Percentiles rank a stretch among this genome's conserved stretches.
Conservation (phyloP, 2,329 filamentous ascomycete genomes). For the Trichoderma sp. region DNA sequence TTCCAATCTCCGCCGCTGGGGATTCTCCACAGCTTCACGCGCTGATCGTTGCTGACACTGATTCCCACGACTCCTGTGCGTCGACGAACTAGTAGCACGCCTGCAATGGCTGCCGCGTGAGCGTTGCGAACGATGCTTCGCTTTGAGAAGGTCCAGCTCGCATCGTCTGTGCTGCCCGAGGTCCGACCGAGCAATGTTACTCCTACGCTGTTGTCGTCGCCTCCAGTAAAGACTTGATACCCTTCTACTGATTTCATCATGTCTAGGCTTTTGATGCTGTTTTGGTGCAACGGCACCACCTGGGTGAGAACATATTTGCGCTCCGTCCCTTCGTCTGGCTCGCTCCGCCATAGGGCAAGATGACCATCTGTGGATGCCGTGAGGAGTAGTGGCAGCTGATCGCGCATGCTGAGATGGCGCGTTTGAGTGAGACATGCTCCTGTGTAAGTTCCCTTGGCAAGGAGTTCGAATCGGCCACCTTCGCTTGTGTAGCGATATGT, state of each 20-base stretch:
- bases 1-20: constrained; percentile 22
- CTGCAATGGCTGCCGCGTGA: constrained; percentile 71
- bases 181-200: constrained; percentile 41
- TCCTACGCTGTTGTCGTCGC: constrained; percentile 82
- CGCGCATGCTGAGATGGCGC: constrained; percentile 38
- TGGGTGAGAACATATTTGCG: constrained; percentile 30
- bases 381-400: constrained; percentile 44
- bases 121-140: constrained; percentile 44
- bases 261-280: constrained; percentile 68
- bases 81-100: constrained; percentile 40
- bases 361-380: constrained; percentile 82
- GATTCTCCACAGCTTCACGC: constrained; percentile 55
- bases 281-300: constrained; percentile 66
- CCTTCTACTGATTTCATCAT: constrained; percentile 33
- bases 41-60: constrained; percentile 59
- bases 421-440: constrained; percentile 73
- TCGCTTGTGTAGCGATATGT: constrained; percentile 49
- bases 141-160: constrained; percentile 26
- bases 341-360: constrained; percentile 41
- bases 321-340: constrained; percentile 5
- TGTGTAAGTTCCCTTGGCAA: constrained; percentile 60
- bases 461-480: constrained; percentile 43
- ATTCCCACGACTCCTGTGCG: constrained; percentile 32
- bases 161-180: constrained; percentile 20
- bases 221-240: constrained; percentile 66